Evolutionary conservation across 169 alveolate genomes (phyloP).

Genomic region (Plasmodium vinckei): DNA sequence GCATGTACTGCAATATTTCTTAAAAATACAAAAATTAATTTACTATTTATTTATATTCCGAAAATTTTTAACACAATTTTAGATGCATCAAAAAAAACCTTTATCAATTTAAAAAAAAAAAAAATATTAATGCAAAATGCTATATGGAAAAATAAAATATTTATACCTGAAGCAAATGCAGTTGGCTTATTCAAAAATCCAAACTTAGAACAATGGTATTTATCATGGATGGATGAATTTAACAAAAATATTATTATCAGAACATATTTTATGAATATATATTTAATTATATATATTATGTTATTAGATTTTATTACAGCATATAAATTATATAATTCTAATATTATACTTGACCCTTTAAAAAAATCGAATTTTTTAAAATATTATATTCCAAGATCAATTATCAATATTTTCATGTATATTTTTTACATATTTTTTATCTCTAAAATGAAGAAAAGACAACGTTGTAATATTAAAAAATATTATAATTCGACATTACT

Average conservation of each 20-base stretch:
- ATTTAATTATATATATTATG: constrained; percentile 48
- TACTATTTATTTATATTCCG: constrained; percentile 48
- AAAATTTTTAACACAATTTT: constrained; percentile 13
- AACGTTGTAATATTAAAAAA: constrained; percentile 36
- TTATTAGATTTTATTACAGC: constrained; percentile 50
- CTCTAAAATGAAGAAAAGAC: constrained; percentile 26
- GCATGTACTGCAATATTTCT: constrained; percentile 31
- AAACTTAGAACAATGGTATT: constrained; percentile 79
- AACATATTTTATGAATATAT: constrained; percentile 30
- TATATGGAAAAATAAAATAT: constrained; percentile 77
- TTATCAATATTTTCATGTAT: constrained; percentile 20
- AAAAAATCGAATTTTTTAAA: constrained; percentile 2
- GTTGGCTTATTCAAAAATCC: constrained; percentile 79
- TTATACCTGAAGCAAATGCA: constrained; percentile 78
- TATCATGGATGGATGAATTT: constrained; percentile 82
- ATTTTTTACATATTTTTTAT: constrained; percentile 18
- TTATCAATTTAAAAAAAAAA: constrained; percentile 76
- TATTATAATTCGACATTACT: constrained; percentile 76
- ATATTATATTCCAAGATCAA: constrained; percentile 17
- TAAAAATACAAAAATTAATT: constrained; percentile 27
- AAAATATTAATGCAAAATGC: constrained; percentile 79
- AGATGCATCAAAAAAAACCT: constrained; percentile 42
- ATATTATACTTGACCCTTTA: constrained; percentile 11
- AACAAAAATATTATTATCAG: constrained; percentile 67
- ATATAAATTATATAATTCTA: constrained; percentile 37